Percentiles rank a stretch among this genome's conserved stretches.
Evolutionary conservation across 805 yeast species (phyloP).

Genomic region (Debaryomyces prosopidis): DNA sequence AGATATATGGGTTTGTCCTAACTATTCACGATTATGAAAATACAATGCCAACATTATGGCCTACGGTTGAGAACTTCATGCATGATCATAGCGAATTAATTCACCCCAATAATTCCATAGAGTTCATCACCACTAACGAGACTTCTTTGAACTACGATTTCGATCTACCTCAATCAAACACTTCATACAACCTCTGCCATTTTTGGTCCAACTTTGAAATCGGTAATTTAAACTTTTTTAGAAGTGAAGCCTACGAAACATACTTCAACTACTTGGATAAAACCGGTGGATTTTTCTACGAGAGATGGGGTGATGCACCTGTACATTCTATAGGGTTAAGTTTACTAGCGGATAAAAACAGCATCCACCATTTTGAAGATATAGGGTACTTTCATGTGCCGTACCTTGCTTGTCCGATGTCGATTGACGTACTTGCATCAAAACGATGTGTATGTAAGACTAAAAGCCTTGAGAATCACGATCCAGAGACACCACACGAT

Average conservation of each 20-base stretch:
- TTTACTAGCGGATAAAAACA: constrained; percentile 33
- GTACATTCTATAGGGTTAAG: constrained; percentile 42
- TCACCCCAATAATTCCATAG: constrained; percentile 48
- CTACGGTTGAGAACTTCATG: constrained; percentile 47
- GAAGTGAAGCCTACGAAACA: constrained; percentile 45
- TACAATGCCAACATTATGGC: constrained; percentile 55
- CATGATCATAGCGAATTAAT: constrained; percentile 43
- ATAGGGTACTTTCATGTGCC: constrained; percentile 46
- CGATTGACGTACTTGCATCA: constrained; percentile 29
- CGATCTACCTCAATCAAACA: constrained; percentile 20
- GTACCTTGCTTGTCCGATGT: constrained; percentile 41
- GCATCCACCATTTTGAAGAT: constrained; percentile 46
- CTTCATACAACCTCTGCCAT: constrained; percentile 55
- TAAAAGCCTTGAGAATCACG: constrained; percentile 13
- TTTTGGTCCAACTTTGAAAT: constrained; percentile 69
- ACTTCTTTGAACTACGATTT: constrained; percentile 23
- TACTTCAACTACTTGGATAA: constrained; percentile 48
- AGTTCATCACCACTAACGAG: constrained; percentile 48
- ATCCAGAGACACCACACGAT: constrained; percentile 26
- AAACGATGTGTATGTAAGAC: constrained; percentile 41
- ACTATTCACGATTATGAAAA: constrained; percentile 53
- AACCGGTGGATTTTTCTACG: constrained; percentile 56
- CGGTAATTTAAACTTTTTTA: constrained; percentile 50
- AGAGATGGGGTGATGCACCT: constrained; percentile 62
- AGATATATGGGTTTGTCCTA: constrained; percentile 51